phyloP scores from a whole-genome alignment of 805 yeast species.

The Yarrowia keelungensis region DNA sequence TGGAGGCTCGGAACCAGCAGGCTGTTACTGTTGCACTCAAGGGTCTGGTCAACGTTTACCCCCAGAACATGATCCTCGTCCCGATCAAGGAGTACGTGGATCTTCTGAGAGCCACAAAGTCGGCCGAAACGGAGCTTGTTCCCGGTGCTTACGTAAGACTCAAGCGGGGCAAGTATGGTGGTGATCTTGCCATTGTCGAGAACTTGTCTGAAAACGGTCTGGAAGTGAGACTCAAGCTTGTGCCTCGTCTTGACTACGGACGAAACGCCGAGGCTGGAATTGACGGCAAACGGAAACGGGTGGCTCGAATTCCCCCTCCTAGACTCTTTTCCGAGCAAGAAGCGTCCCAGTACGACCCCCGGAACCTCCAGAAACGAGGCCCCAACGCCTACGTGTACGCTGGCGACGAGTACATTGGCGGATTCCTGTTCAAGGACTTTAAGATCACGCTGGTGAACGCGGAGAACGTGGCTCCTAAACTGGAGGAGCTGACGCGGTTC shows the following conservation, averaged over 20 bases:
- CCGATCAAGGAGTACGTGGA: constrained; percentile 97
- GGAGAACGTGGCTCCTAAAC: constrained; percentile 78
- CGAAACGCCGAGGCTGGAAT: constrained; percentile 53
- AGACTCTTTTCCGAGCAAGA: constrained; percentile 87
- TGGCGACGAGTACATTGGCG: constrained; percentile 89
- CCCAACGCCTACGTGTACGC: constrained; percentile 70
- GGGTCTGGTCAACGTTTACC: constrained; percentile 87
- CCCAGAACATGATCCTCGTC: constrained; percentile 77
- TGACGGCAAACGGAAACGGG: constrained; percentile 60
- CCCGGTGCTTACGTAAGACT: constrained; percentile 94
- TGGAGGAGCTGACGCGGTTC: constrained; percentile 87
- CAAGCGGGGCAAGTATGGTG: constrained; percentile 88
- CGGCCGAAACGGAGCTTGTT: constrained; percentile 83
- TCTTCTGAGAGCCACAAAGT: constrained; percentile 84
- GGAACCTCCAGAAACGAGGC: constrained; percentile 63
- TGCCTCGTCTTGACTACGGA: constrained; percentile 94
- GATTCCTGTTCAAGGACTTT: constrained; percentile 85
- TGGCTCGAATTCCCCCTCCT: constrained; percentile 73
- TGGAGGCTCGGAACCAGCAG: constrained; percentile 92
- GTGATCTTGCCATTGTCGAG: constrained; percentile 92
- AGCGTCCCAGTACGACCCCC: constrained; percentile 83
- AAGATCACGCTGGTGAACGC: constrained; percentile 82
- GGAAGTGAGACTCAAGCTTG: constrained; percentile 90
- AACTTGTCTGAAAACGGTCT: constrained; percentile 93
- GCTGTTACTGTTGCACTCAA: constrained; percentile 88